Conservation (phyloP, 78 protist genomes). For the Paratrimastix pyriformis region DNA sequence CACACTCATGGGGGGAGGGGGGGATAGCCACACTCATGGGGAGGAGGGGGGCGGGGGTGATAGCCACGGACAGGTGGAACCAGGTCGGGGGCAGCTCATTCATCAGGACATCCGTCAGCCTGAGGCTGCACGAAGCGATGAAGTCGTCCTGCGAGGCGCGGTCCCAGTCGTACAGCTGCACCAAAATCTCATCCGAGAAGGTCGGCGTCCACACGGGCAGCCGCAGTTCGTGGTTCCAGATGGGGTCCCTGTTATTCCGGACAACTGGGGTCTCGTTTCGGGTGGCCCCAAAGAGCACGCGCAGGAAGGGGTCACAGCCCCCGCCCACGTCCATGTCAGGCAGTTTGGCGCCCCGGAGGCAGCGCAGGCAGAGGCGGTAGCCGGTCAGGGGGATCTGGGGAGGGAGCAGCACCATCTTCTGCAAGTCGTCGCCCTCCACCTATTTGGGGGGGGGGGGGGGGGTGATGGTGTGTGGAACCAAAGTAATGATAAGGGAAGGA, state of each 20-base stretch:
- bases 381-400: background rate
- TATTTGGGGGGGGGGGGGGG: too few relatives aligned
- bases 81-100: background rate
- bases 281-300: background rate
- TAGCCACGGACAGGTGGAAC: background rate
- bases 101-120: background rate
- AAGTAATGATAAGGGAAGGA: too few relatives aligned
- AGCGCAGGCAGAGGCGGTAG: background rate
- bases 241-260: background rate
- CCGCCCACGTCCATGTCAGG: conserved; percentile 18
- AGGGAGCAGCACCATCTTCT: conserved; percentile 12
- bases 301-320: background rate
- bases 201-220: conserved; percentile 20
- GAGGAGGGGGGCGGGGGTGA: too few relatives aligned
- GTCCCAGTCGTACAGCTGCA: background rate
- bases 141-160: background rate
- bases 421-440: conserved; percentile 1
- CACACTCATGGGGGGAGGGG: too few relatives aligned
- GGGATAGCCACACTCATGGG: too few relatives aligned
- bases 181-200: background rate
- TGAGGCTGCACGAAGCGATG: background rate
- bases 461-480: too few relatives aligned
- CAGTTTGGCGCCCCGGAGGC: conserved; percentile 4
- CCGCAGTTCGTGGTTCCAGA: conserved; percentile 29
- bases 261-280: background rate